Base-by-base conservation (phyloP, 73 alveolate species). In the Breviolum minutum region DNA sequence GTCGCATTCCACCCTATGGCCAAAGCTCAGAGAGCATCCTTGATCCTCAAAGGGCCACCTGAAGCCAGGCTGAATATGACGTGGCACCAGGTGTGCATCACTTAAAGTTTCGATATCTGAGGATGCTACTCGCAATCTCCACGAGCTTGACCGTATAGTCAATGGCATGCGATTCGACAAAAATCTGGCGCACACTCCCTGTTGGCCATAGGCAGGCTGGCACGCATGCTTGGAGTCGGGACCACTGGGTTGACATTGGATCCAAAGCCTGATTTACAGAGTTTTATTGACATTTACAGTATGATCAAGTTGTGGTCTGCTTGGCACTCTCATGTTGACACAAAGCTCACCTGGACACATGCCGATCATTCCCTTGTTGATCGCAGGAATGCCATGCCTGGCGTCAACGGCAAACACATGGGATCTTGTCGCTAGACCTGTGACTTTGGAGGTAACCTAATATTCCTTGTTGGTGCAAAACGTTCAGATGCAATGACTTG, bases 361-460 rank as follows among this genome's bases (percentile, higher is more conserved):
- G 80, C 98, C 98, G 27, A 60, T 29, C 79, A 92, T 92, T 40
- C 81, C 98, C 62, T 92, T 92, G 98, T 92, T 92, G 91, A 92
- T 61, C 14, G 98, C 91, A n/a, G 89, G 89, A 71, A 92, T 63
- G 98, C 68, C 61, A 73, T 92, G 98, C 98, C 98, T 92, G 76
- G 85, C 12, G 62, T 7, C 8, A 63, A 83, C 3, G n/a, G n/a
- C n/a, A n/a, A n/a, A n/a, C 27, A 22, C 82, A 73, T 16, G 40
- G n/a, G n/a, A 73, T 22, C 40, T 73, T 40, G 54, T 40, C 54
- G 54, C 54, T n/a, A n/a, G n/a, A 3, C 3, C 54, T 40, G 54
- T 40, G 54, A 40, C 54, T 40, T 40, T 40, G 54, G 54, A 40
- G 54, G 54, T 40, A 40, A 40, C 54, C 54, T 73, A 10, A 7